These are phyloP conservation scores for Boletus insuetus DNA, from an alignment of 768 basidiomycete species.

Conservation along the genomic window DNA sequence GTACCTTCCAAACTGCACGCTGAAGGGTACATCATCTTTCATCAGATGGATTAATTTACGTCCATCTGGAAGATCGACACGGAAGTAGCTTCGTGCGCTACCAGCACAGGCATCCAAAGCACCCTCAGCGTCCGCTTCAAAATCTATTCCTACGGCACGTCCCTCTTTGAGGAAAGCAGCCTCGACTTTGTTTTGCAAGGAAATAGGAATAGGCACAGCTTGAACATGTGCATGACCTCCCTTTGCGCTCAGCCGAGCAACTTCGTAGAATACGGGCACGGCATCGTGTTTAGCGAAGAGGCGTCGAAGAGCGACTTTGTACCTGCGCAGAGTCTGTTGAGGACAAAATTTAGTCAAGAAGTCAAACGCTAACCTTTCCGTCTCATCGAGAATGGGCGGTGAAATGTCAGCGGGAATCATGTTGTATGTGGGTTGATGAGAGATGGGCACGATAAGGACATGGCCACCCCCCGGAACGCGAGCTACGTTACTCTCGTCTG, in stretches of 20 bases:
- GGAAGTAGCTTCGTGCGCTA: conserved; percentile 75
- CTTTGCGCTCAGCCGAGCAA: conserved; percentile 76
- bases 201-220: conserved; percentile 71
- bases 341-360: neutral
- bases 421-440: conserved; percentile 86
- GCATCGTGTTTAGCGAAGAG: conserved; percentile 71
- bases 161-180: conserved; percentile 73
- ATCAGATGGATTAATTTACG: conserved; percentile 83
- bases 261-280: conserved; percentile 80
- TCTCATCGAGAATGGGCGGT: conserved; percentile 74
- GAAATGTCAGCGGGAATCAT: conserved; percentile 80
- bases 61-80: conserved; percentile 86
- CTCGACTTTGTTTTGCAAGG: conserved; percentile 61
- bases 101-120: conserved; percentile 52
- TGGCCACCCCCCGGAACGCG: conserved; percentile 93
- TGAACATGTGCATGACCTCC: conserved; percentile 97
- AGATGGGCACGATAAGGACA: conserved; percentile 89
- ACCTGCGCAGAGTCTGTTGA: conserved; percentile 41
- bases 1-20: conserved; percentile 92
- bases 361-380: conserved; percentile 59
- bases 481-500: conserved; percentile 36
- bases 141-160: conserved; percentile 61
- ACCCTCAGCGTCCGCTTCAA: conserved; percentile 66
- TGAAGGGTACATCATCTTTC: conserved; percentile 74
- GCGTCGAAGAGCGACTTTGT: conserved; percentile 70